These are phyloP conservation scores for Leishmania major DNA, from an alignment of 208 protist species.

Conservation along the genomic window DNA sequence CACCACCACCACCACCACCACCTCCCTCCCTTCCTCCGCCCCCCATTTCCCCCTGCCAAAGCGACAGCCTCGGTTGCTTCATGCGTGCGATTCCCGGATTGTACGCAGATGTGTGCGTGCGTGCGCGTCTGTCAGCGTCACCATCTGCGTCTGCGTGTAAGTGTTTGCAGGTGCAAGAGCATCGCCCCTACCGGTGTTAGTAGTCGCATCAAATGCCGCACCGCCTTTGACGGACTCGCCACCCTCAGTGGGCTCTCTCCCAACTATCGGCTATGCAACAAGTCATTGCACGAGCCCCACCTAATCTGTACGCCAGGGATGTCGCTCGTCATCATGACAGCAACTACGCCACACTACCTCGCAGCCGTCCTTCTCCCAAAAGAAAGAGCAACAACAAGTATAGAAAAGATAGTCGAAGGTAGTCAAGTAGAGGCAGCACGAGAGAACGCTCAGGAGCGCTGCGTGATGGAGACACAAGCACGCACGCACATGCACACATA, in stretches of 20 bases:
- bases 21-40: neutral
- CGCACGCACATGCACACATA: neutral
- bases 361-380: neutral
- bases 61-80: neutral
- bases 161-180: neutral
- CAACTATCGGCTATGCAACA: neutral
- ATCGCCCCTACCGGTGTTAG: neutral
- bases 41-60: too few relatives aligned
- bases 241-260: neutral
- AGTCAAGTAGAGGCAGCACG: neutral
- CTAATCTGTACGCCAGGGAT: neutral
- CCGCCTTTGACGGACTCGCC: neutral
- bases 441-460: neutral
- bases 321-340: neutral
- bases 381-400: neutral
- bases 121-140: too few relatives aligned
- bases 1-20: too few relatives aligned
- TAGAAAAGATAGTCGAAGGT: neutral
- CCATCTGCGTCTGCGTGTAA: neutral
- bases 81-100: neutral
- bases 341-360: neutral
- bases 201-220: neutral
- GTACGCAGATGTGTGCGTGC: neutral
- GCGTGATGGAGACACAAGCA: neutral
- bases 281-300: neutral